Base-by-base conservation (phyloP, 352 stramenopile species). In the Phytophthora boehmeriae region DNA sequence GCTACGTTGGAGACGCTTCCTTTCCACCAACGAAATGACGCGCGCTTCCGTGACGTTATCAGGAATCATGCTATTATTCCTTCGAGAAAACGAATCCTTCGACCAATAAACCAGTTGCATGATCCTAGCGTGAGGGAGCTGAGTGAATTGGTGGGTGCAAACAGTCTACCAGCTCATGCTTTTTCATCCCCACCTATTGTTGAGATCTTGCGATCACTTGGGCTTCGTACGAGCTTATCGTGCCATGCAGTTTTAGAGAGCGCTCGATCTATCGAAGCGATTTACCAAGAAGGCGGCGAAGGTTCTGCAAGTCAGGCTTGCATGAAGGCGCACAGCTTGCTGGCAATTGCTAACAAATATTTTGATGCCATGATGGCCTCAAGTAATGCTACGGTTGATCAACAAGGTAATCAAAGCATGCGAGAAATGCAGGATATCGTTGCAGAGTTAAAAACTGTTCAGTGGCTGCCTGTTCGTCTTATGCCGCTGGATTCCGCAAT, bases 161-260 rank as follows among this genome's bases (percentile, higher is more conserved):
- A 80, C 14, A 89, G 80, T 56, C 64, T 93, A 11, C 83, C 85
- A n/a, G 64, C 66, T 19, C 30, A 72, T 13, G 59, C 63, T 1
- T 88, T 93, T 48, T 83, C 78, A 14, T 73, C 52, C 5, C 61
- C 66, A 25, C 56, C 71, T 5, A 73, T 87, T 13, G 62, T 92
- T 47, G 68, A 78, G 4, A 82, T 88, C 51, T 38, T 93, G 43
- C 73, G 71, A 14, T 71, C 71, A 2, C 54, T 92, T 1, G 85
- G 85, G 0, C 65, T 93, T 49, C 79, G 78, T 20, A 82, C 73
- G 16, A 75, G 59, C 16, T 46, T 93, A 32, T 91, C 85, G 5
- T 90, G 81, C 23, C 80, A 89, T 51, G 80, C 82, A 32, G 80
- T 93, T 13, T 35, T 91, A 25, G 83, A 93, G 47, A 91, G 82